phyloP scores from a whole-genome alignment of 805 yeast genomes.

The Yamadazyma insecticola region DNA sequence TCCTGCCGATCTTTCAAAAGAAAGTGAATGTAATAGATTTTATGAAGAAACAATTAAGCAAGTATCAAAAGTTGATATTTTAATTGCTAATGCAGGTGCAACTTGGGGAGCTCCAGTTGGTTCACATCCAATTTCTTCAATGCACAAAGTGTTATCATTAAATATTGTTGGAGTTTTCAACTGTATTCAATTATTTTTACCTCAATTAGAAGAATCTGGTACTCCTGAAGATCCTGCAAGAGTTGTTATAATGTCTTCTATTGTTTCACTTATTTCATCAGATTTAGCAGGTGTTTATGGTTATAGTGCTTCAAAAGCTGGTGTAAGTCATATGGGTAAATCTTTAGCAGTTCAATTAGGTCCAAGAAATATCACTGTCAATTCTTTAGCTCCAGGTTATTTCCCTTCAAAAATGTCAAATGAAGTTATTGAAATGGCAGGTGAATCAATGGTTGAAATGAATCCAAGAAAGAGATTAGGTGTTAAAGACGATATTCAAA shows the following conservation, averaged over 20 bases:
- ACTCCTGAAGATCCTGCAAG: slow-evolving; percentile 55
- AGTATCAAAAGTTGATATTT: slow-evolving; percentile 50
- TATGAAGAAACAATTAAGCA: slow-evolving; percentile 32
- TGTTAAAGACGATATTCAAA: slow-evolving; percentile 52
- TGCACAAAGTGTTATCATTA: slow-evolving; percentile 58
- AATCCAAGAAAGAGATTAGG: slow-evolving; percentile 69
- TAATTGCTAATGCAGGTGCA: slow-evolving; percentile 77
- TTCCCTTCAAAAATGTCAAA: slow-evolving; percentile 73
- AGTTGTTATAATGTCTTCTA: slow-evolving; percentile 61
- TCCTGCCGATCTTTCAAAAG: slow-evolving; percentile 54
- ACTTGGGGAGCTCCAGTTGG: slow-evolving; percentile 69
- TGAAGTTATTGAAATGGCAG: slow-evolving; percentile 52
- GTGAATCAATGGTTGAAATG: slow-evolving; percentile 38
- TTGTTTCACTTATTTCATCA: slow-evolving; percentile 47
- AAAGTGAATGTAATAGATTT: slow-evolving; percentile 44
- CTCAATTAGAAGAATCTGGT: slow-evolving; percentile 51
- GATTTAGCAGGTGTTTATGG: slow-evolving; percentile 58
- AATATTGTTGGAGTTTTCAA: slow-evolving; percentile 67
- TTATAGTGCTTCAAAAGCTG: slow-evolving; percentile 71
- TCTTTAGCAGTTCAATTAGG: slow-evolving; percentile 63
- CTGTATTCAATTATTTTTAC: slow-evolving; percentile 59
- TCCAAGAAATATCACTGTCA: slow-evolving; percentile 62
- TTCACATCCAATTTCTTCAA: slow-evolving; percentile 55
- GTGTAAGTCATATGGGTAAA: slow-evolving; percentile 64
- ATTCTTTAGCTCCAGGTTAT: slow-evolving; percentile 71